Evolutionary conservation across 805 yeast species (phyloP).

Genomic region (Saturnispora hagleri): DNA sequence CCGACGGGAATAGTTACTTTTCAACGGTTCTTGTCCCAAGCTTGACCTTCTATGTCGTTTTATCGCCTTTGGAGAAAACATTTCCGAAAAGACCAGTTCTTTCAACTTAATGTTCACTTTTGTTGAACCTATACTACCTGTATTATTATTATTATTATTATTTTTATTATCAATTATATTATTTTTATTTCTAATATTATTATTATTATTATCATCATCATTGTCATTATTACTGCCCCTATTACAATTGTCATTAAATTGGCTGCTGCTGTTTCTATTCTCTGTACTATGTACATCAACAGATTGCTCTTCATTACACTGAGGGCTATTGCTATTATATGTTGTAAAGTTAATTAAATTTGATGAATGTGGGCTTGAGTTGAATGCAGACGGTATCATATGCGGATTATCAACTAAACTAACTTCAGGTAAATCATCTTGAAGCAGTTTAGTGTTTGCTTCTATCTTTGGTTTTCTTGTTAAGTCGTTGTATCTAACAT

Average conservation of each 20-base stretch:
- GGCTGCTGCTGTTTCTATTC: not conserved
- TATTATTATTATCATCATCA: not conserved
- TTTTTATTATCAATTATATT: not conserved
- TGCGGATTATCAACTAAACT: conserved; percentile 85
- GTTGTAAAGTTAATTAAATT: not conserved
- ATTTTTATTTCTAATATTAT: not conserved
- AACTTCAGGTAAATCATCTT: conserved; percentile 56
- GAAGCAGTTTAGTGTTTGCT: not conserved
- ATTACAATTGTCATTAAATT: not conserved
- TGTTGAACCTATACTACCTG: conserved; percentile 42
- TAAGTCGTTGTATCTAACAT: conserved; percentile 63
- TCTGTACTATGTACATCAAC: not conserved
- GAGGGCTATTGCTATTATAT: not conserved
- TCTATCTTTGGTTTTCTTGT: conserved; percentile 2
- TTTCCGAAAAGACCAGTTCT: conserved; percentile 64
- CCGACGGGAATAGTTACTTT: conserved; percentile 10
- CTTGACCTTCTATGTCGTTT: conserved; percentile 8
- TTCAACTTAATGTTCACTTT: conserved; percentile 61
- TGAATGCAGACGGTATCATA: conserved; percentile 77
- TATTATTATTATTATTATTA: not conserved
- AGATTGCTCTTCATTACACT: too few relatives aligned
- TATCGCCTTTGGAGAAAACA: conserved; percentile 43
- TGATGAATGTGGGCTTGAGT: conserved; percentile 10
- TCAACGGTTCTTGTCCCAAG: conserved; percentile 6
- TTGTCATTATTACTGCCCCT: not conserved